Base-by-base conservation (phyloP, 78 protist species). In the Dictyostelium brefeldianum region DNA sequence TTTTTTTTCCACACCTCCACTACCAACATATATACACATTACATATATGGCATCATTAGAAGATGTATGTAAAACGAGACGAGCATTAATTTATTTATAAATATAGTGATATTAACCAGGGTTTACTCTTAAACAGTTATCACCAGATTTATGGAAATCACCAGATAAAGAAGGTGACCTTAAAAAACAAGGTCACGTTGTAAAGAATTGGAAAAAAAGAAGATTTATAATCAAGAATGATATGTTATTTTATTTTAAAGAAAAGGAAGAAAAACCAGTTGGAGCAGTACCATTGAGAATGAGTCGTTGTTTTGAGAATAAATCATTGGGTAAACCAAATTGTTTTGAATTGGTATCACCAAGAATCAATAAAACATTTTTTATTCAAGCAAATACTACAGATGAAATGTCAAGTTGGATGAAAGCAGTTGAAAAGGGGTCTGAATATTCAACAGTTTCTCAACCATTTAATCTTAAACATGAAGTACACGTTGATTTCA, bases 161-260 rank as follows among this genome's bases (percentile, higher is more conserved):
- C 95, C 95, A 25, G 95, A 91, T 59, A 91, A 91, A 31, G 95
- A 91, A n/a, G 95, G 95, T 41, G 95, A 91, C 2, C 57, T 91
- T 43, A 91, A 57, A 78, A 91, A 91, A 56, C 84, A 83, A 81
- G 97, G 97, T 18, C 97, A 95, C 48, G 92, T 95, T 3, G 97
- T 95, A 50, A 95, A 83, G 48, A 95, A 90, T 59, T 95, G 97
- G 97, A 95, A 95, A 41, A 95, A 80, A 74, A 80, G 97, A 80
- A 90, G 81, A 83, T 95, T 95, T 71, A 81, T 77, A 3, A 70
- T 95, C 27, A 87, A 95, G 51, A 90, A 82, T 71, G 97, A 90
- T 69, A 87, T 74, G 84, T 79, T 95, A 46, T 85, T 93, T 51
- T 78, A 83, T 83, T 81, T 80, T 71, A 83, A 78, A 31, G 92